Evolutionary conservation across 2,329 filamentous ascomycete species (phyloP), one percentile per base, ranked within the genome.

Genomic region (Aspergillus pseudoviridinutans): DNA sequence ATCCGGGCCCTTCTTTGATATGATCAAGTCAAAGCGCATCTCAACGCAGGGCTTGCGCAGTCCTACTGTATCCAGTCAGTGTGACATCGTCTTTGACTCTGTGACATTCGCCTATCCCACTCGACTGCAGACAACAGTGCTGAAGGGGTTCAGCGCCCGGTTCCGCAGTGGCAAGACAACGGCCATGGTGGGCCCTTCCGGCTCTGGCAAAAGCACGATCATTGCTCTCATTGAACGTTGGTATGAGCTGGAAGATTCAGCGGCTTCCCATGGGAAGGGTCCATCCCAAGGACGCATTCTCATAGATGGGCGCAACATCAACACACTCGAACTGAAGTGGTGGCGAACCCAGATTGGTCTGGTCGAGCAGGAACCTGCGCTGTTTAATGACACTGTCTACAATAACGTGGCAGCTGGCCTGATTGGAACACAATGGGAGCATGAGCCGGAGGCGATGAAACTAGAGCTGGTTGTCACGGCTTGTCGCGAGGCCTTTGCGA

Each of bases 91-190:
- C 5, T 83, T 92, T 28, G 54, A 84, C 10, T 78, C 84, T 46
- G 82, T 92, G 10, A 82, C 80, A n/a, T 92, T 92, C 66, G 83
- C 87, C 2, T 92, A 92, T 65, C 89, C 89, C 0, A 75, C 62
- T 58, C 74, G 76, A 5, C 68, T 73, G 0, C 66, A 71, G n/a
- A 66, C 72, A 6, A 66, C 66, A 9, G 70, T 77, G 0, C 60
- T 79, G 1, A 68, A 74, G 28, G 64, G 67, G 2, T 63, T 79
- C n/a, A 61, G 68, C 60, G 57, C 74, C 24, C 59, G 57, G 4
- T 72, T 78, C 38, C 64, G 66, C 17, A 66, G 66, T 6, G 70
- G 72, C 8, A 75, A 76, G 55, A 72, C 73, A 0, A 76, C 76
- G 0, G 78, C 78, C 14, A 51, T 80, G 20, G 76, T 80, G 20